A percentile compares a stretch with the other conserved stretches of the same genome.
Conservation (phyloP, 306 rosid genomes). For the Spatholobus suberectus region DNA sequence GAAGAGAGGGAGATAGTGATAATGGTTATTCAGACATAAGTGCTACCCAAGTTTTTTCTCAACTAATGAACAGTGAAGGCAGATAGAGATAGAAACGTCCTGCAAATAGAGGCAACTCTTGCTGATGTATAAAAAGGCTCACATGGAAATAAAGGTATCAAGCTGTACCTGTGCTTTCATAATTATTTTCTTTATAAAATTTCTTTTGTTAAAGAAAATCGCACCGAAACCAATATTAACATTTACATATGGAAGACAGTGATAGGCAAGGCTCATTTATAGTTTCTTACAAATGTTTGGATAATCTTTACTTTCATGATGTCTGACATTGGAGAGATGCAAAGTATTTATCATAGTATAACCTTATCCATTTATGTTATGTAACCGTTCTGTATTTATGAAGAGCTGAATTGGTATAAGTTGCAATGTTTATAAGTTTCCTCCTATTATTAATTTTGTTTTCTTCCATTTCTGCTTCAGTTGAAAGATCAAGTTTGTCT, state of each 20-base stretch:
- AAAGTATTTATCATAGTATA: conserved; percentile 23
- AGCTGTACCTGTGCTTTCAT: conserved; percentile 3
- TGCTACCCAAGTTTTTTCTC: conserved; percentile 75
- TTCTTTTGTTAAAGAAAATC: conserved; percentile 27
- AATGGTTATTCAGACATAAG: conserved; percentile 52
- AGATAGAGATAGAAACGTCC: conserved; percentile 58
- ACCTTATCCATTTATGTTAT: not conserved
- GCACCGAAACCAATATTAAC: conserved; percentile 24
- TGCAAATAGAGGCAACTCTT: conserved; percentile 31
- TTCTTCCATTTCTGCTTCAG: not conserved
- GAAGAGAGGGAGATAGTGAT: conserved; percentile 49
- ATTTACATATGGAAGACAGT: conserved; percentile 14
- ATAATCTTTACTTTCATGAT: conserved; percentile 21
- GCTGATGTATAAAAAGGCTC: conserved; percentile 2
- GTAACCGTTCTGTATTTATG: not conserved
- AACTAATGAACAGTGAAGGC: conserved; percentile 75
- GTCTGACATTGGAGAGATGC: conserved; percentile 38
- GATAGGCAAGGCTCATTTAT: conserved; percentile 17
- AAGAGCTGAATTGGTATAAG: not conserved
- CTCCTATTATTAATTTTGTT: not conserved
- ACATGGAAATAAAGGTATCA: conserved; percentile 36
- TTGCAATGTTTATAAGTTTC: not conserved
- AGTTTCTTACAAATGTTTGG: conserved; percentile 31
- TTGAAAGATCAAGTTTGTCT: not conserved
- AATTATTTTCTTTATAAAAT: not conserved